Conservation (phyloP, 495 filamentous ascomycete genomes). For the Pyronema omphalodes region DNA sequence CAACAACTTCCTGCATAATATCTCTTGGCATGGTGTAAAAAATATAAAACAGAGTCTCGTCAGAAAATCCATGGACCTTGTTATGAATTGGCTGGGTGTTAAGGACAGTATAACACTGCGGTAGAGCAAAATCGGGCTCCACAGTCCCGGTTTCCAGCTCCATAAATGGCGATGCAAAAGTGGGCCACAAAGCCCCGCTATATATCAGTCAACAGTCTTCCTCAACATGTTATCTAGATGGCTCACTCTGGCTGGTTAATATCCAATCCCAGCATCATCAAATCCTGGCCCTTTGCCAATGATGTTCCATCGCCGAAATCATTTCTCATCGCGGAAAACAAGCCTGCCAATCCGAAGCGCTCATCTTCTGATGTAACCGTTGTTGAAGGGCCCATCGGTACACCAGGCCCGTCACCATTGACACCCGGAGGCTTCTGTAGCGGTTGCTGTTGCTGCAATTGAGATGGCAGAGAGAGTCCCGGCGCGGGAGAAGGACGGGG, state of each 20-base stretch:
- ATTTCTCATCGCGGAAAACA: slow-evolving; percentile 44
- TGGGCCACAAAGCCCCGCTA: slow-evolving; percentile 19
- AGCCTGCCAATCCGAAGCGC: slow-evolving; percentile 43
- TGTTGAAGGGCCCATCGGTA: slow-evolving; percentile 5
- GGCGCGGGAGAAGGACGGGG: slow-evolving; percentile 12
- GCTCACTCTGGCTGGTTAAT: slow-evolving; percentile 47
- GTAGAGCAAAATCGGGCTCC: slow-evolving; percentile 52
- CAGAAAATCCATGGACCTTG: slow-evolving; percentile 45
- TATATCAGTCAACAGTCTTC: slow-evolving; percentile 6
- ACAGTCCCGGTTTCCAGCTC: slow-evolving; percentile 41
- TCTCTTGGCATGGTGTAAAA: slow-evolving; percentile 62
- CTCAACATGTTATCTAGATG: not conserved
- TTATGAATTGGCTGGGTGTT: slow-evolving; percentile 48
- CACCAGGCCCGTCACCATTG: slow-evolving; percentile 11
- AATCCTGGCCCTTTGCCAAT: slow-evolving; percentile 48
- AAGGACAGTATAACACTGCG: slow-evolving; percentile 48
- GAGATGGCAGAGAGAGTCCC: slow-evolving; percentile 18
- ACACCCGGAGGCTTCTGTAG: slow-evolving; percentile 11
- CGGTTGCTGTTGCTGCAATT: slow-evolving; percentile 36
- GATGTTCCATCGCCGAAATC: slow-evolving; percentile 41
- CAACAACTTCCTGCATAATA: slow-evolving; percentile 52
- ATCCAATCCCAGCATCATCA: slow-evolving; percentile 51
- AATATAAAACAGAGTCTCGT: slow-evolving; percentile 59
- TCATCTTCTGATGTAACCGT: slow-evolving; percentile 32
- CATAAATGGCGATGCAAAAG: slow-evolving; percentile 38